Evolutionary conservation across 148 eudicot species (phyloP).

Genomic region (Polygonum maritimum): DNA sequence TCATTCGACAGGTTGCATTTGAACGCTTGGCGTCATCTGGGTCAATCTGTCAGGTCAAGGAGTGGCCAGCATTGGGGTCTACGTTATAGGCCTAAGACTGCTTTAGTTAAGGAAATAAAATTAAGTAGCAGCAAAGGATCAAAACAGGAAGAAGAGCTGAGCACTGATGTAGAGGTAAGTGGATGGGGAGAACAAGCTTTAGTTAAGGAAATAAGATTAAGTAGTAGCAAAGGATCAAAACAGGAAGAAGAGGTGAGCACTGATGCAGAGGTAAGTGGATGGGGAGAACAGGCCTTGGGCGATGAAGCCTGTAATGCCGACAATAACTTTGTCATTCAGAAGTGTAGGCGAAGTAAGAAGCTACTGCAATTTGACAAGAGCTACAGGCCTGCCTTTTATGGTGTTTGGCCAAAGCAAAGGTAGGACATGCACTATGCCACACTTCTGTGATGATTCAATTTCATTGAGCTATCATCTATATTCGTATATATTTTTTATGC

Average conservation of each 20-base stretch:
- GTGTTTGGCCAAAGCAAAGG: conserved; percentile 84
- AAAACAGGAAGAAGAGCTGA: conserved; percentile 41
- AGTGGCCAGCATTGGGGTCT: conserved; percentile 62
- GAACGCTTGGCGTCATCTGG: conserved; percentile 55
- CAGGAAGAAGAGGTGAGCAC: conserved; percentile 44
- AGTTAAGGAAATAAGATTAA: conserved; percentile 64
- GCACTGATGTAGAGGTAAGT: conserved; percentile 41
- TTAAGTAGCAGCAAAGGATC: conserved; percentile 35
- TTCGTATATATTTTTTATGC: not conserved
- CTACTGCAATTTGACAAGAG: conserved; percentile 90
- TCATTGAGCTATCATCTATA: not conserved
- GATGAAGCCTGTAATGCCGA: conserved; percentile 22
- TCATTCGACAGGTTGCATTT: conserved; percentile 51
- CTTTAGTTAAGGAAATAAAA: conserved; percentile 63
- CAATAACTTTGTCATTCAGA: conserved; percentile 19
- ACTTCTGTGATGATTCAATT: not conserved
- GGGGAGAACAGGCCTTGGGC: conserved; percentile 33
- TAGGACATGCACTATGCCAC: conserved; percentile 11
- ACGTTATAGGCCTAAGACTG: conserved; percentile 58
- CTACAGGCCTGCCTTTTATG: conserved; percentile 90
- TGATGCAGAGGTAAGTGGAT: conserved; percentile 48
- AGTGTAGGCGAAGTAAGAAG: conserved; percentile 36
- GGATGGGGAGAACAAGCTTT: conserved; percentile 27
- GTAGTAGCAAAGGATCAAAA: conserved; percentile 28
- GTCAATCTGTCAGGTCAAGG: conserved; percentile 42